Evolutionary conservation across 1,284 basidiomycete genomes (phyloP).

Genomic region (Athelia sp.): DNA sequence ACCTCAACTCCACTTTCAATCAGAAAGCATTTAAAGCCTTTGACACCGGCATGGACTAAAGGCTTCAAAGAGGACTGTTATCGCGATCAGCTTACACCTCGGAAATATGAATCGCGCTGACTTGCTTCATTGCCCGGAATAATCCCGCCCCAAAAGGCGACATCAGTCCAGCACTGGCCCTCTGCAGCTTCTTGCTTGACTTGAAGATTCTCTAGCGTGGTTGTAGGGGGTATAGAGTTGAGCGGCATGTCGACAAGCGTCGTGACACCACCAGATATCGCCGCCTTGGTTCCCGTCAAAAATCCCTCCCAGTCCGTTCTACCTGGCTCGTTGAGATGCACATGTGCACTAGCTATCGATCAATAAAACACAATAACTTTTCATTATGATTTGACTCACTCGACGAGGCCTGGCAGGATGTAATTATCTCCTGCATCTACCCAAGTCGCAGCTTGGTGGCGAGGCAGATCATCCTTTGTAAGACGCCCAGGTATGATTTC

Average conservation of each 20-base stretch:
- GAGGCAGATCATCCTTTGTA: constrained; percentile 28
- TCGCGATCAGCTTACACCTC: background rate
- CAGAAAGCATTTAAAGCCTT: constrained; percentile 94
- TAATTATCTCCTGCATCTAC: constrained; percentile 61
- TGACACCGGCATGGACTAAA: constrained; percentile 74
- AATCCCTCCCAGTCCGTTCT: constrained; percentile 94
- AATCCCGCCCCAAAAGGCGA: constrained; percentile 94
- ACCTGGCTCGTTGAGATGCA: constrained; percentile 92
- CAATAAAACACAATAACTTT: background rate
- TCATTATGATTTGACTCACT: too few species aligned
- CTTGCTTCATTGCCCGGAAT: constrained; percentile 82
- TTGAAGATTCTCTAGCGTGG: constrained; percentile 70
- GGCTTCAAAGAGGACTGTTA: constrained; percentile 25
- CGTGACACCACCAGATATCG: constrained; percentile 86
- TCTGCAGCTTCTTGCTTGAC: constrained; percentile 67
- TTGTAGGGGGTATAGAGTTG: constrained; percentile 93
- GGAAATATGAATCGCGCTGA: constrained; percentile 1
- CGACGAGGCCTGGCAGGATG: constrained; percentile 82
- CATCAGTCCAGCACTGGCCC: constrained; percentile 77
- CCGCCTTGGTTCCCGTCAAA: constrained; percentile 83
- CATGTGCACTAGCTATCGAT: constrained; percentile 61
- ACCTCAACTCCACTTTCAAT: constrained; percentile 92
- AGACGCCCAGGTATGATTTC: constrained; percentile 37
- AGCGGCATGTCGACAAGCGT: constrained; percentile 94
- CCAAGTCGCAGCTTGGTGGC: constrained; percentile 36